Conservation (phyloP, 202 grass and related monocot species). For the Setaria viridis region DNA sequence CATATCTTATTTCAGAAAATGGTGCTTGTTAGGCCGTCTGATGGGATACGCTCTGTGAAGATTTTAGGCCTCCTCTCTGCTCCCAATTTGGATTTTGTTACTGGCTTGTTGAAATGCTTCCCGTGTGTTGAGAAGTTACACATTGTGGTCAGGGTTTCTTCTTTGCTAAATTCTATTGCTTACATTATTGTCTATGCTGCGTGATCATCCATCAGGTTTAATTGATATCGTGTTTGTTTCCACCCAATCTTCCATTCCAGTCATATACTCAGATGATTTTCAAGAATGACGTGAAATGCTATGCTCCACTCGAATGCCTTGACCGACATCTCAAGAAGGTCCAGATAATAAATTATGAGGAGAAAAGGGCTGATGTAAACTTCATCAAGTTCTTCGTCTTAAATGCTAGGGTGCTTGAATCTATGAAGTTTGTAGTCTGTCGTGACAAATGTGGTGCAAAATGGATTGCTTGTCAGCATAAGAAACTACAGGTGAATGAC, state of each 20-base stretch:
- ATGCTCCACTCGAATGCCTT: slow-evolving; percentile 27
- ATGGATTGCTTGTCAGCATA: slow-evolving; percentile 4
- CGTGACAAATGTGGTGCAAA: neutral
- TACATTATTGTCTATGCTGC: neutral
- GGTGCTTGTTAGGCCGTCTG: neutral
- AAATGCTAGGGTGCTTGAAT: slow-evolving; percentile 14
- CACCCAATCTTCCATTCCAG: neutral
- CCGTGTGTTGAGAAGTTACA: slow-evolving; percentile 41
- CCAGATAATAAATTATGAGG: slow-evolving; percentile 28
- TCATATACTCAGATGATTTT: neutral
- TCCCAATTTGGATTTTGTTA: slow-evolving; percentile 23
- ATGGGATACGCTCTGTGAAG: neutral
- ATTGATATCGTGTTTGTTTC: neutral
- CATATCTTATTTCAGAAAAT: slow-evolving; percentile 16
- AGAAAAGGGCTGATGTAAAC: neutral
- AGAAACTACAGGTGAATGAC: neutral
- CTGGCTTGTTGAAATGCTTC: slow-evolving; percentile 24
- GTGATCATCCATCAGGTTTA: neutral
- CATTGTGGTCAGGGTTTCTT: slow-evolving; percentile 28
- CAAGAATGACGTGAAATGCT: neutral
- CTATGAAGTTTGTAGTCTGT: slow-evolving; percentile 9
- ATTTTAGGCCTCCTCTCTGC: slow-evolving; percentile 26
- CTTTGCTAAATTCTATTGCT: neutral
- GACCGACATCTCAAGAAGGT: slow-evolving; percentile 20
- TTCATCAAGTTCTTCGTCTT: slow-evolving; percentile 20